A percentile compares a stretch with the other conserved stretches of the same genome.
These are phyloP conservation scores for Lactarius indigo DNA, from an alignment of 768 basidiomycete species.

Conservation along the genomic window DNA sequence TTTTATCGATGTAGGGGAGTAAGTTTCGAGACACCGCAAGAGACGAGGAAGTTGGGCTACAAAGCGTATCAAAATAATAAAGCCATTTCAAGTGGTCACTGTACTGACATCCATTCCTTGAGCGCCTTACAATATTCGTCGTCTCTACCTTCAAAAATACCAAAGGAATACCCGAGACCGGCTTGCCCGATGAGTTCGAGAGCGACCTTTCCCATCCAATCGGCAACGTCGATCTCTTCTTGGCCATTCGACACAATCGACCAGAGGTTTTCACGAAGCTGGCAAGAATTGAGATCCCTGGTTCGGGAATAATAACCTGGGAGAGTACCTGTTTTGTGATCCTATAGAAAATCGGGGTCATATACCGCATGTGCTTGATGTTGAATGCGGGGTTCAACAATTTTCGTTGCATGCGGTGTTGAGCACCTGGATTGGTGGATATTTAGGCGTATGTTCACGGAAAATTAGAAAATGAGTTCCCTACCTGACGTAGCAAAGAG, in stretches of 20 bases:
- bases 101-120: conserved; percentile 20
- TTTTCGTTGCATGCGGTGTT: conserved; percentile 16
- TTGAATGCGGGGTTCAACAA: conserved; percentile 24
- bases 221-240: conserved; percentile 22
- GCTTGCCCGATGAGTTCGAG: conserved; percentile 29
- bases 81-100: too few relatives aligned
- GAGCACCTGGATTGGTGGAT: neutral
- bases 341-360: conserved; percentile 26
- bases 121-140: conserved; percentile 6
- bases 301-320: neutral
- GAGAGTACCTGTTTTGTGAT: conserved; percentile 19
- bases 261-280: neutral
- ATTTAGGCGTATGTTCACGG: neutral
- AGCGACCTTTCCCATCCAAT: conserved; percentile 26
- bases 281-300: neutral
- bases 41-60: conserved; percentile 17
- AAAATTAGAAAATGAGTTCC: neutral
- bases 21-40: conserved; percentile 6
- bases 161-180: conserved; percentile 28
- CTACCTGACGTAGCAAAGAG: neutral
- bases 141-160: neutral
- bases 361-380: conserved; percentile 24
- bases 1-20: conserved; percentile 15
- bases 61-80: neutral
- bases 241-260: neutral